Base-by-base conservation (phyloP, 2,329 filamentous ascomycete species). In the Fusarium sp. region DNA sequence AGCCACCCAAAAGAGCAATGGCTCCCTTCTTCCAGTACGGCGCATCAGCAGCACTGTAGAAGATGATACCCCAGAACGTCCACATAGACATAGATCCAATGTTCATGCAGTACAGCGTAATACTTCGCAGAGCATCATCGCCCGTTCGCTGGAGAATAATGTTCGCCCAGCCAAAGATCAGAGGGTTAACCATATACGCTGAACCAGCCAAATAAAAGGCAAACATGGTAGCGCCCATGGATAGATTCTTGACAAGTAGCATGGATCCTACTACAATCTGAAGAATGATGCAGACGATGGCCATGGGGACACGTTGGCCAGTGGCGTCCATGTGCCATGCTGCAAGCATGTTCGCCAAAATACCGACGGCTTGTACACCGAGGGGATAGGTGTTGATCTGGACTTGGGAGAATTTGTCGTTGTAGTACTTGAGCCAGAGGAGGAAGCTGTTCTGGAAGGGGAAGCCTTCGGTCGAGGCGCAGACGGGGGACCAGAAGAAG, bases 61-160 rank as follows among this genome's bases (percentile, higher is more conserved):
- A 67, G 0, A 77, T 71, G 8, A 84, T 82, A 0, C 82, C 82
- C 82, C 82, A 84, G 51, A 83, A 84, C 0, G 83, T 83, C 64
- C 81, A 84, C 27, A 84, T 62, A 1, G 80, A 73, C 44, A 78
- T 78, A 16, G 79, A 78, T 4, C 78, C 77, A 25, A 80, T 78
- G 13, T 81, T 82, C 81, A 84, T 83, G 0, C 77, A 76, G 43
- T 79, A 80, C 0, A 84, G 65, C 0, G 80, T 80, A 5, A 84
- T 76, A 13, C 79, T 79, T 13, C 83, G 73, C 0, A 77, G 67
- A 2, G 82, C 81, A 59, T 84, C 82, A 18, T 84, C 83, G 0
- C 73, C 75, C 0, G 64, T 69, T 13, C 71, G 56, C 2, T 68
- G 65, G 3, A 69, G 30, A 7, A 77, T 75, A 7, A 73, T 74